Base-by-base conservation (phyloP, 2,329 filamentous ascomycete species). In the Pseudopyricularia cyperi region DNA sequence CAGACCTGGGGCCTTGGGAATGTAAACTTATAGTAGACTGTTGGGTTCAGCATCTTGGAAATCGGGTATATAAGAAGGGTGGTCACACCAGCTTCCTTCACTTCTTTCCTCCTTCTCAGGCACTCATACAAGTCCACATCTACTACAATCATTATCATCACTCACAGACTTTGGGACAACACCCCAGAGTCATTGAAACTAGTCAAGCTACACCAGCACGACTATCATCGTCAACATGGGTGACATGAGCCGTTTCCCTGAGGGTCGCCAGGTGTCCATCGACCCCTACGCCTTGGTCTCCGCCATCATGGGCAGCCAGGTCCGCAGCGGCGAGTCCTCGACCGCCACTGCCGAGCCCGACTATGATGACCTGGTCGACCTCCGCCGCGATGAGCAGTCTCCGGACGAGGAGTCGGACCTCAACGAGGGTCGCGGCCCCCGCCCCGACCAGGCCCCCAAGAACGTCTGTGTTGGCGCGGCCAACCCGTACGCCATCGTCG, bases 401-500 rank as follows among this genome's bases (percentile, higher is more conserved):
- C 15, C 9, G 7, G 46, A 66, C 30, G 56, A 66, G 52, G 58
- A 55, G 48, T 51, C 56, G 7, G 48, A 52, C 7, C 55, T 58
- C 12, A 56, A 58, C 50, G 54, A 63, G 24, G 58, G 59, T 56
- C 17, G 55, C 59, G 50, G 50, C 30, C 50, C 50, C 30, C 37
- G 39, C 4, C 66, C 67, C 22, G 68, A 71, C 48, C 60, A 59
- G 26, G 61, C 63, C 0, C 69, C 68, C 51, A 64, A 69, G 59
- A 61, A 70, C 46, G 57, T 71, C 44, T 55, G 58, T 19, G 60
- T 71, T 34, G 69, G 69, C 15, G 67, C 60, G 53, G 65, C 68
- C 61, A 72, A 72, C 61, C 70, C 70, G 2, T 72, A 69, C 54
- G 68, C 70, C 17, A 62, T 72, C 12, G 66, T 66, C 3, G 70